phyloP scores from a whole-genome alignment of 208 protist species.

The Herpetomonas tarakana region DNA sequence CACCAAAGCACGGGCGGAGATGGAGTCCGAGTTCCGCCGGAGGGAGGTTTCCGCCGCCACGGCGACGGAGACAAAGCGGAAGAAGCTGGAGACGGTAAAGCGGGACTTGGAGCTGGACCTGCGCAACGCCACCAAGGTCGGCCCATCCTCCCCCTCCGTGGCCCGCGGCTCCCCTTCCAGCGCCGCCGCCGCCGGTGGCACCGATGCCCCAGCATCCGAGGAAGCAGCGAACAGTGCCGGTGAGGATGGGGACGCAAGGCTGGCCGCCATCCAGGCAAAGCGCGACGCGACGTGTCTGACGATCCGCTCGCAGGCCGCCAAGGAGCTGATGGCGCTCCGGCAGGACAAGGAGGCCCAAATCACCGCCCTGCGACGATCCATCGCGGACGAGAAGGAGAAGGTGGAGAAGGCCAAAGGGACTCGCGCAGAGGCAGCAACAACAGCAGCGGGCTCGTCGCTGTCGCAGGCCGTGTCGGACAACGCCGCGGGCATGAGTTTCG shows the following conservation, averaged over 20 bases:
- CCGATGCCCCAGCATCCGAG: not conserved
- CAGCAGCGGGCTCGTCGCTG: not conserved
- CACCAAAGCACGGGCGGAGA: not conserved
- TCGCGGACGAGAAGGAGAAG: not conserved
- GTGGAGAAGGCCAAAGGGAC: not conserved
- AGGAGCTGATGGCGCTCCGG: constrained; percentile 7
- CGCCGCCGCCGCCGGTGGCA: not conserved
- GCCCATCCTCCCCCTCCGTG: not conserved
- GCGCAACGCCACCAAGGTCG: not conserved
- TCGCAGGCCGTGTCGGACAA: not conserved
- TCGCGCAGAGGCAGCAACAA: constrained; percentile 1
- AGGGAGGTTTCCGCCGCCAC: not conserved
- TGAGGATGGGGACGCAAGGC: not conserved
- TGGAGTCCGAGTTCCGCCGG: not conserved
- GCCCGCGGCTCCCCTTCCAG: not conserved
- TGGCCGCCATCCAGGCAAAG: not conserved
- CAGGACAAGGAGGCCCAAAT: constrained; percentile 7
- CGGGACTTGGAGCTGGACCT: not conserved
- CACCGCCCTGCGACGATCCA: not conserved
- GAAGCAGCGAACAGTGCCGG: not conserved
- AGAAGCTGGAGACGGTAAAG: constrained; percentile 10
- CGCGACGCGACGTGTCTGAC: not conserved
- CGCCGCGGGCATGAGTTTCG: not conserved
- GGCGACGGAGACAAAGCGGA: constrained; percentile 10
- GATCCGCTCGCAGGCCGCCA: constrained; percentile 3